Conservation (phyloP, 225 moss, liverwort and hornwort species). For the Pseudoscleropodium purum region DNA sequence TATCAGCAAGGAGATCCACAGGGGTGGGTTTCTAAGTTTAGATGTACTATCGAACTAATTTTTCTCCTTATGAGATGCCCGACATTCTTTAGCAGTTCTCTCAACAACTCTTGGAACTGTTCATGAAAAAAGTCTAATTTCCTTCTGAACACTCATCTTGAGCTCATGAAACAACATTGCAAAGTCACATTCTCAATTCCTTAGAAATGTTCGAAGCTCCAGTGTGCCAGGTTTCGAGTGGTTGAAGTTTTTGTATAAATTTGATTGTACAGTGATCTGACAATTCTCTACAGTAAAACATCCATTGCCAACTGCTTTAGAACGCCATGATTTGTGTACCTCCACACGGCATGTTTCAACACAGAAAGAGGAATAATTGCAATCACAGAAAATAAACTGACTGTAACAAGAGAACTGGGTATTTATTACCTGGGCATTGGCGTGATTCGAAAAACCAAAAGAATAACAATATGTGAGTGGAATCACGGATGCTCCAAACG, state of each 20-base stretch:
- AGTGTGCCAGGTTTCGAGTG: neutral
- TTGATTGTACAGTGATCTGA: neutral
- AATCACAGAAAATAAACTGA: neutral
- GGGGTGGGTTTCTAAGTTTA: neutral
- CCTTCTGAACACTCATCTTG: neutral
- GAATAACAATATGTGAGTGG: slow-evolving; percentile 93
- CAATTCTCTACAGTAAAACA: neutral
- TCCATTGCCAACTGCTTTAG: neutral
- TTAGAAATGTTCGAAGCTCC: neutral
- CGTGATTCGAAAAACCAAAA: slow-evolving; percentile 69
- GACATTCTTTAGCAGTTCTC: neutral
- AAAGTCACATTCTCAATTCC: neutral
- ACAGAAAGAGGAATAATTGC: neutral
- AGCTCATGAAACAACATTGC: neutral
- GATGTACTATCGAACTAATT: neutral
- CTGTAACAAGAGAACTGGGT: neutral
- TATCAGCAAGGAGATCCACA: neutral
- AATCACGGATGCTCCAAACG: slow-evolving; percentile 83
- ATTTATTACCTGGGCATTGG: slow-evolving; percentile 69
- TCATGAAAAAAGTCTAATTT: neutral
- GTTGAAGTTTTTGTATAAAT: neutral
- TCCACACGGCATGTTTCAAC: neutral
- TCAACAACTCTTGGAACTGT: neutral
- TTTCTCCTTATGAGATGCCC: neutral
- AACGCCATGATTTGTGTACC: neutral